A percentile compares a stretch with the other conserved stretches of the same genome.
Evolutionary conservation across 1,139 yeast species (phyloP).

Genomic region (Blastobotrys persicus): DNA sequence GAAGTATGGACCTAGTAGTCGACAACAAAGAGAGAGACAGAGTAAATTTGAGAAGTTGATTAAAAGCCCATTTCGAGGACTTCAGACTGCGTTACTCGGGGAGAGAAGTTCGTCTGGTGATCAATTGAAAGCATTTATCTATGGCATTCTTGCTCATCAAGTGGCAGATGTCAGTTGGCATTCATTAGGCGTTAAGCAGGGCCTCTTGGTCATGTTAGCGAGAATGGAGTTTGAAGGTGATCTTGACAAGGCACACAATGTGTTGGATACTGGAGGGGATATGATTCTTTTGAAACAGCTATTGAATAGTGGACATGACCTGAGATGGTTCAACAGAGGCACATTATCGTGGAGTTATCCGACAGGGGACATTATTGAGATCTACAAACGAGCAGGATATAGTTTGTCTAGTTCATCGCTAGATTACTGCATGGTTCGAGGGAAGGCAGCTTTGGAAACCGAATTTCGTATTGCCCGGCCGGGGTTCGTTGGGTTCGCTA

Average conservation of each 20-base stretch:
- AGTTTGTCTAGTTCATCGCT: conserved; percentile 33
- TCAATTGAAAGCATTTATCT: conserved; percentile 48
- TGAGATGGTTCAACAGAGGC: conserved; percentile 32
- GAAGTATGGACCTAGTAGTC: conserved; percentile 28
- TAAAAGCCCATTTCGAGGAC: conserved; percentile 5
- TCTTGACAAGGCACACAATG: conserved; percentile 46
- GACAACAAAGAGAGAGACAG: not conserved
- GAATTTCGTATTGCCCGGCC: conserved; percentile 40
- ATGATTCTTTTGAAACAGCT: conserved; percentile 45
- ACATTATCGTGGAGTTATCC: conserved; percentile 48
- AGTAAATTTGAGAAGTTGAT: not conserved
- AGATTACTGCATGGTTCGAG: conserved; percentile 50
- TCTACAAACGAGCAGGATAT: conserved; percentile 39
- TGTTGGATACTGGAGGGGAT: conserved; percentile 59
- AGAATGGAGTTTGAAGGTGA: conserved; percentile 51
- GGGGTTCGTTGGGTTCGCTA: conserved; percentile 35
- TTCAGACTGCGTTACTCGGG: conserved; percentile 1
- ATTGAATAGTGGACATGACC: conserved; percentile 32
- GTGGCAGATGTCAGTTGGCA: conserved; percentile 64
- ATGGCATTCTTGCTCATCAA: conserved; percentile 57
- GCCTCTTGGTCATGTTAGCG: conserved; percentile 48
- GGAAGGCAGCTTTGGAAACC: conserved; percentile 47
- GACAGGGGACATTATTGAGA: conserved; percentile 38
- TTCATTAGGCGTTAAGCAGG: conserved; percentile 51
- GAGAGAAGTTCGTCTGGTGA: conserved; percentile 9